A percentile compares a stretch with the other conserved stretches of the same genome.
Conservation (phyloP, 73 alveolate species). For the Paramecium biaurelia region DNA sequence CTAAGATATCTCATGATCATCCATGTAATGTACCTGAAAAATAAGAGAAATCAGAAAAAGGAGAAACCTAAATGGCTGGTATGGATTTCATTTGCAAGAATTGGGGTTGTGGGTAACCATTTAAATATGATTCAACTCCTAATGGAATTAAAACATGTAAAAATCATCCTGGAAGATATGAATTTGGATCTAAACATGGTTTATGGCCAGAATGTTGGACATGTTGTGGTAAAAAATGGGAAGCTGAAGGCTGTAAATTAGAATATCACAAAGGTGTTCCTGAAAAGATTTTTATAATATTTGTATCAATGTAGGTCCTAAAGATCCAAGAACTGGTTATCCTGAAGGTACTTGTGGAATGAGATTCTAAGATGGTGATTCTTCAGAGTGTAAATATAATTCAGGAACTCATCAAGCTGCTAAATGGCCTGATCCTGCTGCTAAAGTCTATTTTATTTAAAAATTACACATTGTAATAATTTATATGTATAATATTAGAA, state of each 20-base stretch:
- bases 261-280: conserved; percentile 93
- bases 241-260: conserved; percentile 88
- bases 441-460: conserved; percentile 91
- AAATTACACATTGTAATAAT: conserved; percentile 65
- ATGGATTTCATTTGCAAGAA: conserved; percentile 52
- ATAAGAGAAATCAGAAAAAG: conserved; percentile 51
- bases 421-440: conserved; percentile 96
- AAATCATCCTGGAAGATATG: conserved; percentile 96
- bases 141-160: conserved; percentile 73
- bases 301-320: conserved; percentile 94
- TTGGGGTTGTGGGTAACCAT: conserved; percentile 93
- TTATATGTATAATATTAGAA: conserved; percentile 70
- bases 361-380: conserved; percentile 74
- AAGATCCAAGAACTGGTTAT: conserved; percentile 74
- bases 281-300: conserved; percentile 68
- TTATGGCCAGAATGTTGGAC: conserved; percentile 99
- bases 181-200: conserved; percentile 96
- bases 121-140: conserved; percentile 75
- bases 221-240: conserved; percentile 97
- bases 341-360: conserved; percentile 97
- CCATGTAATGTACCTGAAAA: conserved; percentile 79
- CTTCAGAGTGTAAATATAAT: conserved; percentile 81
- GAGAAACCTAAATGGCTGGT: conserved; percentile 35
- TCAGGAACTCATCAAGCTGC: conserved; percentile 92
- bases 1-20: conserved; percentile 60